Evolutionary conservation across 441 rosid species (phyloP), one percentile per base, ranked within the genome.

Genomic region (Pelargonium cotyledonis): DNA sequence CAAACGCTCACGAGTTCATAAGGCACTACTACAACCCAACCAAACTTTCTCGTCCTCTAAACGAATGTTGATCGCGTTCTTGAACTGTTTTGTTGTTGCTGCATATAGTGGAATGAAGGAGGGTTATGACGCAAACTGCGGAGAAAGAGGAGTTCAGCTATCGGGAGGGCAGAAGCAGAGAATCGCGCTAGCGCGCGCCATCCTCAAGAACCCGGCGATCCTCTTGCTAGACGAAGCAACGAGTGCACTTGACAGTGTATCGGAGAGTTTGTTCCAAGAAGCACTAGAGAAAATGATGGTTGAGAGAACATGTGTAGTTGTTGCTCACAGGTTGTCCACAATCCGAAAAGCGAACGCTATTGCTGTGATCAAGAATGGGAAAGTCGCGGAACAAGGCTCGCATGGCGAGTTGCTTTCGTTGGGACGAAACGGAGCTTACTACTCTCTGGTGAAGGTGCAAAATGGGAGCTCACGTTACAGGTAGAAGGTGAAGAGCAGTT

Each of bases 151-250:
- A 63, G 82, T 80, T 66, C 92, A 85, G 73, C 81, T 87, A 18
- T 87, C 89, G 2, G 92, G 89, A 63, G 92, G 92, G 21, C 89
- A 87, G 68, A 85, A 85, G 68, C 92, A 87, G 68, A 78, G 88
- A 82, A 78, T 85, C 14, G 89, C 92, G 9, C 76, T 85, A 0
- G 88, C 92, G 14, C 81, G 89, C 0, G 92, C 92, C 14, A 81
- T 87, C 6, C 49, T 83, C 49, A 85, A 85, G 75, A 70, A 82
- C 55, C 89, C 88, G 9, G 68, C 84, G 29, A 81, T 87, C 77
- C 82, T 87, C 35, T 80, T 87, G 14, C 69, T 85, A 55, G 89
- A 87, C 67, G 89, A 87, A 72, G 89, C 92, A 3, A 85, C 89
- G 1, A 87, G 92, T 73, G 92, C 92, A n/a, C 83, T 88, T 11